phyloP scores from a whole-genome alignment of 164 flowering plant species.

The Dillenia turbinata region DNA sequence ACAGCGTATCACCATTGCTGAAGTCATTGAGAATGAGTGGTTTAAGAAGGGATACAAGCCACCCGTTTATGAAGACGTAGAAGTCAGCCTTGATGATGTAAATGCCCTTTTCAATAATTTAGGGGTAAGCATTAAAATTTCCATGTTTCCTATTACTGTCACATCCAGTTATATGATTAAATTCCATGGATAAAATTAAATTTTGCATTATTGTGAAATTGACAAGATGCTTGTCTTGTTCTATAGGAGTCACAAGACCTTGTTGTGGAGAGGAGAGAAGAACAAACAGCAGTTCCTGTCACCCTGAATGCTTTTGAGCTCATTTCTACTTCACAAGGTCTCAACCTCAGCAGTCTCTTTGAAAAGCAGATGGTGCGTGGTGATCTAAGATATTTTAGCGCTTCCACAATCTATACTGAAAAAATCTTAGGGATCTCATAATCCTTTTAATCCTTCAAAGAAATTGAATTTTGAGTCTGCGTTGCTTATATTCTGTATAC shows the following conservation, averaged over 20 bases:
- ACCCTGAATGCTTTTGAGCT: conserved; percentile 97
- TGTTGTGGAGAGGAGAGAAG: conserved; percentile 89
- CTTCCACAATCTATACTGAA: too few relatives aligned
- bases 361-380: conserved; percentile 80
- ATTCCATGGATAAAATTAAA: too few relatives aligned
- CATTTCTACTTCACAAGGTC: conserved; percentile 93
- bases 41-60: conserved; percentile 94
- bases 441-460: too few relatives aligned
- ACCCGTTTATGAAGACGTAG: conserved; percentile 60
- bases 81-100: conserved; percentile 71
- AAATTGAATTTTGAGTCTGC: too few relatives aligned
- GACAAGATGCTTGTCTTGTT: conserved; percentile 1
- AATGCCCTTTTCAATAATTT: conserved; percentile 68
- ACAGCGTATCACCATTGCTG: conserved; percentile 82
- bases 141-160: too few relatives aligned
- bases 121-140: conserved; percentile 32
- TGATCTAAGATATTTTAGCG: too few relatives aligned
- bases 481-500: too few relatives aligned
- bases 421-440: too few relatives aligned
- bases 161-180: too few relatives aligned
- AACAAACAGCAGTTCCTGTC: conserved; percentile 45
- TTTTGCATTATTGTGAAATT: too few relatives aligned
- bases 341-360: conserved; percentile 76
- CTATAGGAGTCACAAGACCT: conserved; percentile 58
- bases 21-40: conserved; percentile 95